Evolutionary conservation across 148 eudicot species (phyloP), one percentile per base, ranked within the genome.

Genomic region (Rhododendron molle): DNA sequence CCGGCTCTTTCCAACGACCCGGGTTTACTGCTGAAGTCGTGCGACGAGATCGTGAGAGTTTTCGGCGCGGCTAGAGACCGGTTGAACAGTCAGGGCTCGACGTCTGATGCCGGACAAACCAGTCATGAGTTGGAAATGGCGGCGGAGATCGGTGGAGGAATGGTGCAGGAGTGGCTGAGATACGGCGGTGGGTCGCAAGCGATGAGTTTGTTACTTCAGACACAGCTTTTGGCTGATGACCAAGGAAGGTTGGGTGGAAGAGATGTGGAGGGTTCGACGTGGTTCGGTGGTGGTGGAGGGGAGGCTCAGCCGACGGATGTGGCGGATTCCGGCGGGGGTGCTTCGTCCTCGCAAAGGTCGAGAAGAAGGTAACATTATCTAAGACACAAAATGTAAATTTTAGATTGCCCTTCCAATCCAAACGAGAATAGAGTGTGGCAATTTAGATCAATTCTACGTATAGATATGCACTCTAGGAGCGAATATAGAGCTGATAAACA

Each of bases 41-140:
- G 97, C 49, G 91, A 90, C 11, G 93, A 94, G 72, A 91, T 94
- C 3, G 80, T 86, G 26, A 78, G 85, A 16, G 65, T 85, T 0
- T 94, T 94, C 38, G 84, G 79, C 15, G 44, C n/a, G 34, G 89
- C 84, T 7, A 87, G 88, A 76, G 88, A 89, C 44, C 72, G 60
- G 69, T 81, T 93, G 58, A 84, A 52, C 10, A 76, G 7, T 32
- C 71, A 62, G 4, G 86, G 85, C 13, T 49, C 72, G 49, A 77
- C 72, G 11, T 58, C 83, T 7, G 83, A 67, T 9, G 86, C n/a
- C 18, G 4, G 36, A 71, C 71, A 23, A 62, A 23, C 30, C 13
- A 16, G 20, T 34, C 71, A 76, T 1, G 78, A 26, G 8, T 21
- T 36, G 30, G 80, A 34, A 21, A 54, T 15, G 20, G 10, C 52